phyloP scores from a whole-genome alignment of 2,329 filamentous ascomycete genomes.

The Botrytis aclada region DNA sequence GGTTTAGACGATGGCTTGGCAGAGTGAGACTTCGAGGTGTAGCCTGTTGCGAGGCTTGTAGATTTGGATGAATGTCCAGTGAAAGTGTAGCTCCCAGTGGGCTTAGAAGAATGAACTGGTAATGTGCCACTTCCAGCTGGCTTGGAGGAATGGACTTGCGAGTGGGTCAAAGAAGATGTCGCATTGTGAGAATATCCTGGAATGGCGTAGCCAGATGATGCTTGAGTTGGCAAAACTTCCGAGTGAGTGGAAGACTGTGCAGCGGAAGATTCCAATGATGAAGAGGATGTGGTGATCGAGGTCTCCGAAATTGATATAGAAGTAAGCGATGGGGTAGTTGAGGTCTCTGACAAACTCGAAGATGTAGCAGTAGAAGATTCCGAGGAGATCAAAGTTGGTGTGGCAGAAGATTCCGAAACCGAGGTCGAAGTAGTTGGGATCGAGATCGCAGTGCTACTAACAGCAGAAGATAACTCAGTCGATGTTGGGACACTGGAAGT shows the following conservation, averaged over 20 bases:
- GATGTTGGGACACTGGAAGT: constrained; percentile 1
- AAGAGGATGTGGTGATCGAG: not conserved
- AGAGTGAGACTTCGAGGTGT: not conserved
- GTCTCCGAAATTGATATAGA: not conserved
- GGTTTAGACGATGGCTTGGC: not conserved
- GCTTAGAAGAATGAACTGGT: not conserved
- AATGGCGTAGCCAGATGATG: constrained; percentile 1
- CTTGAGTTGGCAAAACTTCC: not conserved
- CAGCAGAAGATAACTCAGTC: not conserved
- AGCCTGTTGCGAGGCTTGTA: not conserved
- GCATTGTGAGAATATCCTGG: not conserved
- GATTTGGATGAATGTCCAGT: not conserved
- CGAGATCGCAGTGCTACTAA: not conserved
- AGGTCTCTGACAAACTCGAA: not conserved
- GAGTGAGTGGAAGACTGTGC: not conserved
- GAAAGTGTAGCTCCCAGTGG: not conserved
- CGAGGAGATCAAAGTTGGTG: not conserved
- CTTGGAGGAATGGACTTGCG: not conserved
- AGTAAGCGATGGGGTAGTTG: not conserved
- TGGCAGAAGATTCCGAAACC: not conserved
- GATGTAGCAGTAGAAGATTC: not conserved
- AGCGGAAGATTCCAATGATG: not conserved
- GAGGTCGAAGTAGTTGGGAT: not conserved
- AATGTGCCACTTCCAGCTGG: not conserved
- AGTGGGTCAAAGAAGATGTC: not conserved